A percentile compares a stretch with the other conserved stretches of the same genome.
These are phyloP conservation scores for Penicillium lividum DNA, from an alignment of 495 filamentous ascomycete genomes.

Conservation along the genomic window DNA sequence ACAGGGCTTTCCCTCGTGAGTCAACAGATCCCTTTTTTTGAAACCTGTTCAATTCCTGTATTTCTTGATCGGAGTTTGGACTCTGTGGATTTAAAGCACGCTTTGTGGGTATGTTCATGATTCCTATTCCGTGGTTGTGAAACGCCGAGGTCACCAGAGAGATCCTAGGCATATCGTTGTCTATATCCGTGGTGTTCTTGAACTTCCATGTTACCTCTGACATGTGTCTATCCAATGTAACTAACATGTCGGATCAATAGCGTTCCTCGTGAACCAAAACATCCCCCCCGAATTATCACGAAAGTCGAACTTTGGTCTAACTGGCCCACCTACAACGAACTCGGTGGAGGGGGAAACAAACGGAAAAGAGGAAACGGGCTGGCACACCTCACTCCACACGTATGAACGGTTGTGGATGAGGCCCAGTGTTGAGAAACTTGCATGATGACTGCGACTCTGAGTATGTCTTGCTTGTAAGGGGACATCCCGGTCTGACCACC, in stretches of 20 bases:
- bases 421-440: conserved; percentile 32
- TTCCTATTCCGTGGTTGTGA: conserved; percentile 24
- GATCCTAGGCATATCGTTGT: not conserved
- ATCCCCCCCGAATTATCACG: conserved; percentile 4
- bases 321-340: conserved; percentile 14
- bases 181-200: not conserved
- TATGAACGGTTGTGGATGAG: conserved; percentile 34
- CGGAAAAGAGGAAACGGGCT: conserved; percentile 15
- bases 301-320: conserved; percentile 6
- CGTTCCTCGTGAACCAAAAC: not conserved
- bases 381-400: conserved; percentile 16
- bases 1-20: conserved; percentile 6
- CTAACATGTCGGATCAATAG: not conserved
- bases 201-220: not conserved
- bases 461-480: conserved; percentile 43
- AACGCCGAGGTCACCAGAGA: conserved; percentile 14
- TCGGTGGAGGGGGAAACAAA: conserved; percentile 26
- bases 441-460: conserved; percentile 53
- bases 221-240: not conserved
- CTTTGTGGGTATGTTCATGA: conserved; percentile 31
- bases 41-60: not conserved
- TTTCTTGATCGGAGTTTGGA: not conserved
- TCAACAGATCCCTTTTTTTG: conserved; percentile 1
- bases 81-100: conserved; percentile 22
- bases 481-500: conserved; percentile 19